Conservation (phyloP, 345 rosid species). For the Balakata baccata region DNA sequence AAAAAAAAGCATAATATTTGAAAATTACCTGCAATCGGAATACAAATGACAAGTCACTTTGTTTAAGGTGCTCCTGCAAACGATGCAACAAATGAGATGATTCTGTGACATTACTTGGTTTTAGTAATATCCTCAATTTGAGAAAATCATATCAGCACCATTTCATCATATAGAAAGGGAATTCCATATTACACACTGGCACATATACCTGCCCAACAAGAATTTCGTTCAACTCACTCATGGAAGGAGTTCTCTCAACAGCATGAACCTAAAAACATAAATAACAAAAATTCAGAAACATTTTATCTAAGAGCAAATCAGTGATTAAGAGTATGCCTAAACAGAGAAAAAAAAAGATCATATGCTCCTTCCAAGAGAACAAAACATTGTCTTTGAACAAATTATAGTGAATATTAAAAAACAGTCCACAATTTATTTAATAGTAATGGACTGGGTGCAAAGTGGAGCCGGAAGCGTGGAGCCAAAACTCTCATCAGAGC, state of each 20-base stretch:
- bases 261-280: conserved; percentile 63
- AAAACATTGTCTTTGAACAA: neutral
- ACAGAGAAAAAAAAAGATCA: neutral
- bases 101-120: neutral
- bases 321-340: neutral
- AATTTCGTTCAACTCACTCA: conserved; percentile 93
- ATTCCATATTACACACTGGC: conserved; percentile 1
- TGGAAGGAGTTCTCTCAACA: conserved; percentile 90
- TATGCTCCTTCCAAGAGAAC: neutral
- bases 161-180: conserved; percentile 6
- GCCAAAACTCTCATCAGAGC: neutral
- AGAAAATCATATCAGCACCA: conserved; percentile 3
- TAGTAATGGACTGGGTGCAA: neutral
- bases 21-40: conserved; percentile 80
- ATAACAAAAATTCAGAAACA: conserved; percentile 18
- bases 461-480: neutral
- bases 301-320: conserved; percentile 4
- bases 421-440: neutral
- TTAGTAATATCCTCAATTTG: neutral
- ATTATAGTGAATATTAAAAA: neutral
- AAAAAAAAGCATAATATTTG: neutral
- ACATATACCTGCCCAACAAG: conserved; percentile 76
- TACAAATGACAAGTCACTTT: conserved; percentile 86
- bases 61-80: conserved; percentile 85
- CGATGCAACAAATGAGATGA: conserved; percentile 21